Base-by-base conservation (phyloP, 768 basidiomycete genomes). In the Guyanaporus albipodus region DNA sequence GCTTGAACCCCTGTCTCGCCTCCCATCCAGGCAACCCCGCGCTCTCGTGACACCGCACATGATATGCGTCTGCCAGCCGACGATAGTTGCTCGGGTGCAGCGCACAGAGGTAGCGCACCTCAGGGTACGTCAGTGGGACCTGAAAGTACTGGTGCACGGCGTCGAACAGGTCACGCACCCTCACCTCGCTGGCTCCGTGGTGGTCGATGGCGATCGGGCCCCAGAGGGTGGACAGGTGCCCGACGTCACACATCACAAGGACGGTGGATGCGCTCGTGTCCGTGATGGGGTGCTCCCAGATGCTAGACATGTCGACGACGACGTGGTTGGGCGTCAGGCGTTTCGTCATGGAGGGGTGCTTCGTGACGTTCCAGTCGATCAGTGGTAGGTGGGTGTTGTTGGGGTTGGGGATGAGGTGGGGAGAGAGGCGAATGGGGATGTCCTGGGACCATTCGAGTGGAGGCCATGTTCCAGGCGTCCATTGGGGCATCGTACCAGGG, bases 81-180 rank as follows among this genome's bases (percentile, higher is more conserved):
- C 42, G 19, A 18, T 60, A 60, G 19, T 59, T 63, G 22, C 46
- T 52, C 34, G 52, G 51, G 22, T 54, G 24, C 24, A 60, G 18
- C 0, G 39, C 6, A 38, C 48, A 44, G 15, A 71, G 40, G 35
- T 60, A 51, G 4, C 42, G 43, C 38, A 63, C 61, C 38, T 72
- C 66, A 0, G 48, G 36, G 8, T 49, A 49, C 5, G 71, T 71
- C 35, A 83, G 54, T 3, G 70, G 71, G 21, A 46, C 55, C 46
- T 71, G 77, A 57, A 80, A 71, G 58, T 78, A 79, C 1, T 60
- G 55, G 53, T 77, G 70, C 15, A 83, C 71, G 8, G 71, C 75
- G 29, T 73, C 64, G 19, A 83, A 62, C 51, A 81, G 38, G 52
- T 79, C 76, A 38, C 61, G 46, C 12, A 80, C 56, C 9, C 72